These are phyloP conservation scores for Pseudogymnoascus sp. DNA, from an alignment of 2,329 filamentous ascomycete genomes.

Conservation along the genomic window DNA sequence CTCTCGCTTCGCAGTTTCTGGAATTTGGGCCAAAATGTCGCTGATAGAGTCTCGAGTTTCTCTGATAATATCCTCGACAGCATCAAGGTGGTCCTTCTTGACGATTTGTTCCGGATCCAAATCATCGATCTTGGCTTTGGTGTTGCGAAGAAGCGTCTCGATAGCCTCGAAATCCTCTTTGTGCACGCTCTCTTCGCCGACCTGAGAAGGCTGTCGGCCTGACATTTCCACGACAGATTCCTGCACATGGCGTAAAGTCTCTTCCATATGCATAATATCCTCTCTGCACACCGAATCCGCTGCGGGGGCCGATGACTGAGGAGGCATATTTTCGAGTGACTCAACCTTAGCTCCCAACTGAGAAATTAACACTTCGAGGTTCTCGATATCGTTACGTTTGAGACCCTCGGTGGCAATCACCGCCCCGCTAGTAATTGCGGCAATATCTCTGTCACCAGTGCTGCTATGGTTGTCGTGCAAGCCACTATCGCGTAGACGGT, in stretches of 20 bases:
- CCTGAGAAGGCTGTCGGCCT: constrained; percentile 31
- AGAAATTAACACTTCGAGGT: constrained; percentile 74
- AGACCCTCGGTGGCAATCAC: constrained; percentile 47
- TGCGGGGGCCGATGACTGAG: constrained; percentile 34
- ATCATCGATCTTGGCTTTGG: constrained; percentile 81
- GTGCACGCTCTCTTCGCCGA: constrained; percentile 45
- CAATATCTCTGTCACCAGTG: constrained; percentile 43
- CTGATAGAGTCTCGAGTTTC: constrained; percentile 70
- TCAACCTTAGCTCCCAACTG: constrained; percentile 82
- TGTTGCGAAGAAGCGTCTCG: constrained; percentile 82
- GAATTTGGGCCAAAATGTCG: constrained; percentile 58
- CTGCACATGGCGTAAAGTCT: constrained; percentile 49
- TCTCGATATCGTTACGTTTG: constrained; percentile 70
- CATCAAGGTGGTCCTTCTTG: constrained; percentile 56
- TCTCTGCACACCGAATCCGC: constrained; percentile 41
- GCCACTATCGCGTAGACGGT: constrained; percentile 58
- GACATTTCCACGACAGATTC: constrained; percentile 48
- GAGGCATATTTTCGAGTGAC: constrained; percentile 54
- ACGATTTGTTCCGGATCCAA: constrained; percentile 67
- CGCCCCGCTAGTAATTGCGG: constrained; percentile 43
- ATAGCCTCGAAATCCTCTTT: constrained; percentile 87
- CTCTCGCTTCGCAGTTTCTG: constrained; percentile 66
- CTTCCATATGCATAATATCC: constrained; percentile 50
- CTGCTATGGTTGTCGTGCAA: constrained; percentile 23
- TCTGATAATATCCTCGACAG: constrained; percentile 49